These are phyloP conservation scores for Chaetoceros muelleri DNA, from an alignment of 108 stramenopile species.

Conservation along the genomic window DNA sequence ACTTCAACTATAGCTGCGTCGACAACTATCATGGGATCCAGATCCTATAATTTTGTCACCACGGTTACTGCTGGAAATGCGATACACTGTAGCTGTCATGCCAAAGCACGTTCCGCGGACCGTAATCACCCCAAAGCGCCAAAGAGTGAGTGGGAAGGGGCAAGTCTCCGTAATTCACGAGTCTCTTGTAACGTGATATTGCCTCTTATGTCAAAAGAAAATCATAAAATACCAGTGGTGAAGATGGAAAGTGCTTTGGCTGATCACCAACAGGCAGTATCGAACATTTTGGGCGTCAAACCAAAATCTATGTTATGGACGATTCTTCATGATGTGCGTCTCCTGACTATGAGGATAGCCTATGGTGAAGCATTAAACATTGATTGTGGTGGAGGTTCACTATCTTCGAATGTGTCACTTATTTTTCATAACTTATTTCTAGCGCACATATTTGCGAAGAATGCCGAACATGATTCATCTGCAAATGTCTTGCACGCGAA, in stretches of 20 bases:
- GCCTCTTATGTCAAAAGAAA: conserved; percentile 67
- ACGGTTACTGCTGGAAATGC: conserved; percentile 78
- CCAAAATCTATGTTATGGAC: conserved; percentile 74
- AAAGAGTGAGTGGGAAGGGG: conserved; percentile 85
- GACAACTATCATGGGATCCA: conserved; percentile 20
- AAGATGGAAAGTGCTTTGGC: conserved; percentile 57
- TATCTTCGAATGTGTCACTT: conserved; percentile 58
- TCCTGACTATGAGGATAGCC: conserved; percentile 61
- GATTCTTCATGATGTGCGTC: conserved; percentile 60
- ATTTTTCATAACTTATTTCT: conserved; percentile 56
- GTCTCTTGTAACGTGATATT: conserved; percentile 76
- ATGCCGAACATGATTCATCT: conserved; percentile 52
- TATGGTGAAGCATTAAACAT: conserved; percentile 66
- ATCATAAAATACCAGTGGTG: conserved; percentile 57
- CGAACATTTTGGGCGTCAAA: conserved; percentile 51
- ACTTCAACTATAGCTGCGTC: conserved; percentile 14
- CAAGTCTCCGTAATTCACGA: conserved; percentile 62
- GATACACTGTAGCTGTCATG: conserved; percentile 69
- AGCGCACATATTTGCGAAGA: conserved; percentile 62
- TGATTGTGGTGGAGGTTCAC: conserved; percentile 80
- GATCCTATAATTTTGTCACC: conserved; percentile 34
- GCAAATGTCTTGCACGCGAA: conserved; percentile 51
- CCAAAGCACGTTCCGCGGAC: conserved; percentile 58
- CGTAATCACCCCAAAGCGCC: conserved; percentile 67
- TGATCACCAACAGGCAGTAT: conserved; percentile 46